These are phyloP conservation scores for Butyriboletus loyo DNA, from an alignment of 768 basidiomycete genomes.

Conservation along the genomic window DNA sequence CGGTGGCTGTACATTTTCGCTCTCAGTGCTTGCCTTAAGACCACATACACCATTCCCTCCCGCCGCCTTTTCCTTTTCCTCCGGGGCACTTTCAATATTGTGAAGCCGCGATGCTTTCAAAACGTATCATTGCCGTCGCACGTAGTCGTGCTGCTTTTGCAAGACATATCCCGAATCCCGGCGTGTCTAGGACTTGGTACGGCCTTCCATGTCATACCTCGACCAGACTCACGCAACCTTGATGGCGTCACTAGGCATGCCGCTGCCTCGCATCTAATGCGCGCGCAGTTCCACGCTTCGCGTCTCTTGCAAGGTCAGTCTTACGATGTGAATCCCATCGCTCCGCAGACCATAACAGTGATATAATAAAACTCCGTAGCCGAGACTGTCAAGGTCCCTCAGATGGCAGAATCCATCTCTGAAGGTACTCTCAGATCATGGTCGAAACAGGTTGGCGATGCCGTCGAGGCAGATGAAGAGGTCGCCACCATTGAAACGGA, in stretches of 20 bases:
- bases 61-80: neutral
- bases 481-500: constrained; percentile 98
- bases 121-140: constrained; percentile 63
- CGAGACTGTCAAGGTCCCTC: constrained; percentile 91
- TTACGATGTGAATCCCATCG: constrained; percentile 15
- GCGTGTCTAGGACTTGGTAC: constrained; percentile 49
- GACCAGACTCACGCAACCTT: constrained; percentile 3
- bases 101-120: constrained; percentile 57
- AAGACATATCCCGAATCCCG: constrained; percentile 28
- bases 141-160: constrained; percentile 53
- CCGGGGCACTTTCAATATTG: neutral
- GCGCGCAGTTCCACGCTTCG: constrained; percentile 68
- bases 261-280: constrained; percentile 44
- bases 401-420: constrained; percentile 98
- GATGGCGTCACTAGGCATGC: constrained; percentile 37
- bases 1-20: constrained; percentile 15
- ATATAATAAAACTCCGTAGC: constrained; percentile 40
- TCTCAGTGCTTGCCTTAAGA: neutral
- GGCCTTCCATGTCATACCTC: constrained; percentile 10
- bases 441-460: constrained; percentile 91
- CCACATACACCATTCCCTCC: neutral
- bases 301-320: constrained; percentile 63
- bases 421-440: constrained; percentile 96
- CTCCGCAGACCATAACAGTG: constrained; percentile 8
- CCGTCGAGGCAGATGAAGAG: constrained; percentile 90